phyloP scores from a whole-genome alignment of 768 basidiomycete species.

The Kwoniella europaea region DNA sequence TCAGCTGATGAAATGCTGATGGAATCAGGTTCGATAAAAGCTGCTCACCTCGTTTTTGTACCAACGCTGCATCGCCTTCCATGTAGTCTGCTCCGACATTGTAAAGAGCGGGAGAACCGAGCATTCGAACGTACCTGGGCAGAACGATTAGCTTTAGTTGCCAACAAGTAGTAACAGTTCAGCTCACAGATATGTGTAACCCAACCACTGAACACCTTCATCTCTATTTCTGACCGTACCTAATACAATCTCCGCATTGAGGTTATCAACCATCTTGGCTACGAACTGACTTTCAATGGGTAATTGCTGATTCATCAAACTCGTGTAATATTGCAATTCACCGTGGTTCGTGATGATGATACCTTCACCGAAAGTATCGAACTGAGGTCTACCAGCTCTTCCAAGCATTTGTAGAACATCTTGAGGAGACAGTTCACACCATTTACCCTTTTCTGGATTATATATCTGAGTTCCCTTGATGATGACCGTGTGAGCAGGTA shows the following conservation, averaged over 20 bases:
- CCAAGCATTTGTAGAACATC: slow-evolving; percentile 99
- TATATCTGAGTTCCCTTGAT: slow-evolving; percentile 99
- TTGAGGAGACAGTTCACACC: slow-evolving; percentile 93
- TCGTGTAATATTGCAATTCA: slow-evolving; percentile 95
- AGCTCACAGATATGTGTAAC: slow-evolving; percentile 87
- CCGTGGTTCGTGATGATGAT: slow-evolving; percentile 98
- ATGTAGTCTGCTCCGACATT: slow-evolving; percentile 86
- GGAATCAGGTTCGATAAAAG: not conserved
- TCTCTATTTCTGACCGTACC: slow-evolving; percentile 94
- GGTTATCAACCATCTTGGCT: slow-evolving; percentile 85
- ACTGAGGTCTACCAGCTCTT: slow-evolving; percentile 94
- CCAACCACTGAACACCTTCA: slow-evolving; percentile 96
- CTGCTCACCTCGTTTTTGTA: slow-evolving; percentile 80
- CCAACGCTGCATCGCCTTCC: slow-evolving; percentile 77
- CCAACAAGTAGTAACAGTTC: not conserved
- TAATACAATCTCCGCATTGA: slow-evolving; percentile 96
- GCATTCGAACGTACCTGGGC: slow-evolving; percentile 90
- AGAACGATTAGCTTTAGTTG: not conserved
- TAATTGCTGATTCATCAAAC: slow-evolving; percentile 92
- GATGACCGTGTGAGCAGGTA: slow-evolving; percentile 96
- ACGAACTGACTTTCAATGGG: slow-evolving; percentile 98
- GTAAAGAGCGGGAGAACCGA: slow-evolving; percentile 84
- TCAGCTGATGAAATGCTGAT: slow-evolving; percentile 16
- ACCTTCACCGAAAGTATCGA: slow-evolving; percentile 95
- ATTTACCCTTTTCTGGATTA: slow-evolving; percentile 96